These are phyloP conservation scores for Alternaria ventricosa DNA, from an alignment of 2,329 filamentous ascomycete species.

Conservation along the genomic window DNA sequence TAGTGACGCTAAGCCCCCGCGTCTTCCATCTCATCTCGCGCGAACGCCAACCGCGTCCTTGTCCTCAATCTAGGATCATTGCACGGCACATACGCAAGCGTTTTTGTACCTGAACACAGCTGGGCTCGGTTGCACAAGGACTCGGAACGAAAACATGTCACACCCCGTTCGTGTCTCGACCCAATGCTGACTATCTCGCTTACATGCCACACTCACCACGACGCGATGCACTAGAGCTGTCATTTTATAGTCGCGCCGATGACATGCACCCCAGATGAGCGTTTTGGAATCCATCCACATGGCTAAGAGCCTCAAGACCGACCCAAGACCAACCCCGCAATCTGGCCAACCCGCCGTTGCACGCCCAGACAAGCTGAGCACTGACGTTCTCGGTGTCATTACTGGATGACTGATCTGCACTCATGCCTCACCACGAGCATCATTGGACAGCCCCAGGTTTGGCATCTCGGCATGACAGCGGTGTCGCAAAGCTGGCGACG, in stretches of 20 bases:
- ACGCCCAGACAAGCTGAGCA: slow-evolving; percentile 9
- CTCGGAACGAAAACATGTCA: background rate
- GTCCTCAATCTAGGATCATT: background rate
- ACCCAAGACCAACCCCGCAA: slow-evolving; percentile 25
- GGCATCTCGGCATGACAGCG: slow-evolving; percentile 5
- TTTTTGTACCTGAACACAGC: background rate
- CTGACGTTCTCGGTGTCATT: background rate
- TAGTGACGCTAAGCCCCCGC: slow-evolving; percentile 1
- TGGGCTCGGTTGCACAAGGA: background rate
- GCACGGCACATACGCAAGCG: background rate
- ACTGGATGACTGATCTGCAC: slow-evolving; percentile 7
- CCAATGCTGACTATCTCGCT: background rate
- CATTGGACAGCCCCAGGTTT: background rate
- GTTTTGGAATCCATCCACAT: background rate
- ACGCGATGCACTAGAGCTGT: background rate
- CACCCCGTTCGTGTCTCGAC: background rate
- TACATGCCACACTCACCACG: background rate
- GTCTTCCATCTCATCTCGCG: background rate
- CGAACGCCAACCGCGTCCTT: background rate
- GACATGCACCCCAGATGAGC: background rate
- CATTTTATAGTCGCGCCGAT: background rate
- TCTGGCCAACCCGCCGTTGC: slow-evolving; percentile 11
- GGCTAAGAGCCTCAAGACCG: background rate
- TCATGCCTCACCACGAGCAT: background rate
- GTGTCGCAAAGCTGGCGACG: background rate